These are phyloP conservation scores for Glarea lozoyensis DNA, from an alignment of 495 filamentous ascomycete genomes.

Conservation along the genomic window DNA sequence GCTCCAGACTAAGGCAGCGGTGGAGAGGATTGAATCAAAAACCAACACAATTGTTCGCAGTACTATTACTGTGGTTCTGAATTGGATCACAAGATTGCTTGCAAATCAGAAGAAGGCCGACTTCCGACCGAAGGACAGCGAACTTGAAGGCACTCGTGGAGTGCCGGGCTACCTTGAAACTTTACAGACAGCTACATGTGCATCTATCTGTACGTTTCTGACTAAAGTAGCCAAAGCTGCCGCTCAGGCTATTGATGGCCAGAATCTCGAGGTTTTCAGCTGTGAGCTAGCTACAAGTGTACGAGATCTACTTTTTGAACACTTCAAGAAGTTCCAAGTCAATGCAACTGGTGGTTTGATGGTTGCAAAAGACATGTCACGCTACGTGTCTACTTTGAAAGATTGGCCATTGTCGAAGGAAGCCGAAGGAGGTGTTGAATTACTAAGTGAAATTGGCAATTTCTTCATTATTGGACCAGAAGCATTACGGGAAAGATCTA, in stretches of 20 bases:
- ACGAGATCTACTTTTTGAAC: slow-evolving; percentile 70
- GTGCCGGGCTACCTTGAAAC: slow-evolving; percentile 54
- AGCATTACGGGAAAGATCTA: slow-evolving; percentile 65
- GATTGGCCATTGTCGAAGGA: slow-evolving; percentile 70
- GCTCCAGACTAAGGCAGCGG: slow-evolving; percentile 62
- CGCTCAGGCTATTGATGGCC: slow-evolving; percentile 60
- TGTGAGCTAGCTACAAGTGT: slow-evolving; percentile 80
- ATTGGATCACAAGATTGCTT: slow-evolving; percentile 69
- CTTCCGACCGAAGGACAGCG: slow-evolving; percentile 82
- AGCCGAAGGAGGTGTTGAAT: slow-evolving; percentile 64
- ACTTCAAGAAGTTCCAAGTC: slow-evolving; percentile 88
- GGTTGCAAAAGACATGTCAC: slow-evolving; percentile 91
- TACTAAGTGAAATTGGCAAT: slow-evolving; percentile 88
- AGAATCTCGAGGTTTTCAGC: slow-evolving; percentile 67
- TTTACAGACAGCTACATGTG: slow-evolving; percentile 80
- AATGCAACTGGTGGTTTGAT: slow-evolving; percentile 88
- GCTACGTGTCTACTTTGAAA: slow-evolving; percentile 74
- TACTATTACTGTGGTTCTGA: slow-evolving; percentile 72
- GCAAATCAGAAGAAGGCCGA: slow-evolving; percentile 81
- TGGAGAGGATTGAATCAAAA: slow-evolving; percentile 78
- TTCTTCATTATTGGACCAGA: slow-evolving; percentile 92
- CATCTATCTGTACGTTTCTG: slow-evolving; percentile 68
- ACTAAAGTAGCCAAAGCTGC: slow-evolving; percentile 50
- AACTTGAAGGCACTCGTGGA: slow-evolving; percentile 40
- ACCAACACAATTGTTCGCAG: slow-evolving; percentile 78